phyloP scores from a whole-genome alignment of 768 basidiomycete genomes.

The Dioszegia aurantiaca region DNA sequence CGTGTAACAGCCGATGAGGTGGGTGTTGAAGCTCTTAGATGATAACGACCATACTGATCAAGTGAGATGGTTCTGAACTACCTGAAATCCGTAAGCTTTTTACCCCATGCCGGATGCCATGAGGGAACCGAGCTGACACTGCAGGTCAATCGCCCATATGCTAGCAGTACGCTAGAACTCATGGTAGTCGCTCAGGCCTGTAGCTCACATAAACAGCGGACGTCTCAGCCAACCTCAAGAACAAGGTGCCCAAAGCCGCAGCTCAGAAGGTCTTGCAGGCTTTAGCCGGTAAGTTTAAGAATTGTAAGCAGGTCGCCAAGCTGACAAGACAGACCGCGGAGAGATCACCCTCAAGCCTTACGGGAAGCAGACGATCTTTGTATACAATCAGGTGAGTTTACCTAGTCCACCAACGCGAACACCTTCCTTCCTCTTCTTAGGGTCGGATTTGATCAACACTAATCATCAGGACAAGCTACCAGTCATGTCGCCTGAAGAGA shows the following conservation, averaged over 20 bases:
- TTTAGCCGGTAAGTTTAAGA: conserved; percentile 58
- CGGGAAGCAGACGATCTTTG: conserved; percentile 82
- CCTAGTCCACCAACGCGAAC: background rate
- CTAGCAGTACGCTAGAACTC: conserved; percentile 57
- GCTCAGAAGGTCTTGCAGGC: conserved; percentile 77
- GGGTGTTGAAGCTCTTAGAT: no score
- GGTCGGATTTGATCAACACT: no score
- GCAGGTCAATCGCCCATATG: conserved; percentile 90
- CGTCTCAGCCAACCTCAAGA: conserved; percentile 84
- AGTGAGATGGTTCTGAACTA: conserved; percentile 64
- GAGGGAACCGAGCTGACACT: conserved; percentile 1
- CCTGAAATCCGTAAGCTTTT: conserved; percentile 62
- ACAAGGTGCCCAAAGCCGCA: conserved; percentile 75
- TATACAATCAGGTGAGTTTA: conserved; percentile 61
- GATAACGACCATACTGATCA: conserved; percentile 2
- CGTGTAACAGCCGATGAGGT: conserved; percentile 22
- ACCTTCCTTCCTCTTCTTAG: conserved; percentile 5
- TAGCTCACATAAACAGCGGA: conserved; percentile 59
- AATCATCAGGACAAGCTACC: conserved; percentile 62
- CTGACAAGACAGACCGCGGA: conserved; percentile 62
- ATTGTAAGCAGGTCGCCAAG: background rate
- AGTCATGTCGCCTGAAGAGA: conserved; percentile 62
- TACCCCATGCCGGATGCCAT: background rate
- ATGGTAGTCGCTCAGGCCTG: background rate
- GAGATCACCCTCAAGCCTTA: conserved; percentile 78